Evolutionary conservation across 345 rosid genomes (phyloP).

Genomic region (Rhodamnia rubescens): DNA sequence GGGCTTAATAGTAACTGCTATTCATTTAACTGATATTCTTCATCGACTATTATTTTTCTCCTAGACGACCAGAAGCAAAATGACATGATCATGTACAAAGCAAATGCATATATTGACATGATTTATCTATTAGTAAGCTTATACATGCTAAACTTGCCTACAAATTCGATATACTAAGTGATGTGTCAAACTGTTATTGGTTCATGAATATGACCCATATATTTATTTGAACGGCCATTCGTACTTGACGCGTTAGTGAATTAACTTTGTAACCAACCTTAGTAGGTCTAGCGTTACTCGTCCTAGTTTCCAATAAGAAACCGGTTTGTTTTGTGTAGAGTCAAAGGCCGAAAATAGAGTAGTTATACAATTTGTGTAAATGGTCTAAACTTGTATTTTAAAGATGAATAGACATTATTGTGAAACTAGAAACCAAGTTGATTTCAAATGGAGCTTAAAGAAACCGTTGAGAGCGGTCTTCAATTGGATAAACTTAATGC

Average conservation of each 20-base stretch:
- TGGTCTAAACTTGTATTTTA: neutral
- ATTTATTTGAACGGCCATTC: neutral
- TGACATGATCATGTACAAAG: neutral
- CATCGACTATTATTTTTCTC: neutral
- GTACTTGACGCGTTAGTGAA: neutral
- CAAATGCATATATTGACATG: neutral
- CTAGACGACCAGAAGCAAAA: neutral
- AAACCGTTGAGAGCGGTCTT: neutral
- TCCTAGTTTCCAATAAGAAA: neutral
- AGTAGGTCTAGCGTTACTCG: neutral
- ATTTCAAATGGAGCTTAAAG: neutral
- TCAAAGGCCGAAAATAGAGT: neutral
- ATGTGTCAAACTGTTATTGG: neutral
- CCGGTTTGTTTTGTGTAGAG: neutral
- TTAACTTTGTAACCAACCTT: neutral
- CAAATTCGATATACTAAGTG: neutral
- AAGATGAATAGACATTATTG: neutral
- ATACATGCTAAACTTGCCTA: neutral
- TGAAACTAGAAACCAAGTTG: neutral
- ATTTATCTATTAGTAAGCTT: neutral
- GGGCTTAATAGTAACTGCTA: neutral
- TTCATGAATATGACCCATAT: neutral
- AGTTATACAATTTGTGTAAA: neutral
- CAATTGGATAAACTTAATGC: neutral
- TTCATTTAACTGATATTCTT: neutral